These are phyloP conservation scores for Neoboletus subvelutipes DNA, from an alignment of 768 basidiomycete genomes.

Conservation along the genomic window DNA sequence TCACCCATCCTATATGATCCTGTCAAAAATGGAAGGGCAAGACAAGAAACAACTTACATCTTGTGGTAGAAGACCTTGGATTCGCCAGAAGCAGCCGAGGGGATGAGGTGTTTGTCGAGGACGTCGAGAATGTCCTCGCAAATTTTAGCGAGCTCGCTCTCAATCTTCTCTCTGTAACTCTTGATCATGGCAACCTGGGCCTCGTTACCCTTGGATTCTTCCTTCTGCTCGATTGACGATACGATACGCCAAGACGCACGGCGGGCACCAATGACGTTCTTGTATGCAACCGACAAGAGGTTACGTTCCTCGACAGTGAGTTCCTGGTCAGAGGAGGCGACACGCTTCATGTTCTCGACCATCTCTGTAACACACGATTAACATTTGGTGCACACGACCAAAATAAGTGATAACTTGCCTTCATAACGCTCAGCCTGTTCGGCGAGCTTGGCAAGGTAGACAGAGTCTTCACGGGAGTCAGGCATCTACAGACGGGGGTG, in stretches of 20 bases:
- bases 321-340: slow-evolving; percentile 96
- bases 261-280: slow-evolving; percentile 98
- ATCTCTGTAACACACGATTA: slow-evolving; percentile 58
- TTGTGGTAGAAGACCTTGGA: slow-evolving; percentile 99
- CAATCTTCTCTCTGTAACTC: slow-evolving; percentile 96
- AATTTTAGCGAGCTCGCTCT: slow-evolving; percentile 94
- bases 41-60: slow-evolving; percentile 59
- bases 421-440: slow-evolving; percentile 99
- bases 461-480: slow-evolving; percentile 87
- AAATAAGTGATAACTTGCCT: slow-evolving; percentile 47
- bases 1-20: slow-evolving; percentile 83
- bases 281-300: slow-evolving; percentile 96
- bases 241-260: slow-evolving; percentile 98
- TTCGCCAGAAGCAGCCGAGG: slow-evolving; percentile 94
- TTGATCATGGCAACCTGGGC: slow-evolving; percentile 97
- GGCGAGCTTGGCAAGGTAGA: slow-evolving; percentile 99
- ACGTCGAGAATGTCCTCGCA: slow-evolving; percentile 98
- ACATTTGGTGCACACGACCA: slow-evolving; percentile 15
- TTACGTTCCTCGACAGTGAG: slow-evolving; percentile 99
- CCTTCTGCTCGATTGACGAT: slow-evolving; percentile 98
- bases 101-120: slow-evolving; percentile 96
- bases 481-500: slow-evolving; percentile 54
- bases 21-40: slow-evolving; percentile 10
- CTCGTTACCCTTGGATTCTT: slow-evolving; percentile 98
- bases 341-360: slow-evolving; percentile 99